Evolutionary conservation across 2,329 filamentous ascomycete genomes (phyloP).

Genomic region (Colletotrichum gloeosporioides): DNA sequence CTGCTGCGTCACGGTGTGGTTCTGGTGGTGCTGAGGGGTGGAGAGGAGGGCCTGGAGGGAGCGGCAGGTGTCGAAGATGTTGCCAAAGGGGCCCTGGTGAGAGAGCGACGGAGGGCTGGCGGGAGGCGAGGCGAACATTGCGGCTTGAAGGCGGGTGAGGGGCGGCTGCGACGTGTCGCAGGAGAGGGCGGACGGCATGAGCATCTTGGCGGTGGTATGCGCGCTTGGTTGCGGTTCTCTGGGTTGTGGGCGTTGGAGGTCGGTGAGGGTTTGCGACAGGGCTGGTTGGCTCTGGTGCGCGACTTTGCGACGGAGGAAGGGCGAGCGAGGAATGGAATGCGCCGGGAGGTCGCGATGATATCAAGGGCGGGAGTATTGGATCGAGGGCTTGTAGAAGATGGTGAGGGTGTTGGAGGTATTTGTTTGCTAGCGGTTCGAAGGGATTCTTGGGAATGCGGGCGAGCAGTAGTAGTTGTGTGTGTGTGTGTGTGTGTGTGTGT

Average conservation of each 20-base stretch:
- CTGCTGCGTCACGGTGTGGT: slow-evolving; percentile 38
- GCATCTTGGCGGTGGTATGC: slow-evolving; percentile 45
- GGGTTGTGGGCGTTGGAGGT: neutral
- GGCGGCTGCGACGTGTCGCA: slow-evolving; percentile 60
- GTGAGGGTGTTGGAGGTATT: neutral
- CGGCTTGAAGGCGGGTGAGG: slow-evolving; percentile 49
- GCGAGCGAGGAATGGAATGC: slow-evolving; percentile 10
- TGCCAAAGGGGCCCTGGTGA: slow-evolving; percentile 52
- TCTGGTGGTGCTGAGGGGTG: slow-evolving; percentile 33
- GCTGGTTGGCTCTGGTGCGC: neutral
- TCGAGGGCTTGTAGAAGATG: neutral
- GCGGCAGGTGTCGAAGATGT: slow-evolving; percentile 65
- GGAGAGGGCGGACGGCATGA: slow-evolving; percentile 63
- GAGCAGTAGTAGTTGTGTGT: neutral
- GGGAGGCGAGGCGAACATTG: slow-evolving; percentile 64
- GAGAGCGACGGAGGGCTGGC: slow-evolving; percentile 57
- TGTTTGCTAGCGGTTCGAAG: neutral
- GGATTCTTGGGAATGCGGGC: neutral
- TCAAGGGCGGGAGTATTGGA: slow-evolving; percentile 10
- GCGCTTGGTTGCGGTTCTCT: neutral
- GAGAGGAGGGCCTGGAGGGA: slow-evolving; percentile 65
- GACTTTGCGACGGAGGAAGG: slow-evolving; percentile 13
- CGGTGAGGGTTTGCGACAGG: slow-evolving; percentile 12
- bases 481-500: slow-evolving; percentile 5
- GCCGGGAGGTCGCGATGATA: neutral